Conservation (phyloP, 2,329 filamentous ascomycete species). For the Cladosporium sp. region DNA sequence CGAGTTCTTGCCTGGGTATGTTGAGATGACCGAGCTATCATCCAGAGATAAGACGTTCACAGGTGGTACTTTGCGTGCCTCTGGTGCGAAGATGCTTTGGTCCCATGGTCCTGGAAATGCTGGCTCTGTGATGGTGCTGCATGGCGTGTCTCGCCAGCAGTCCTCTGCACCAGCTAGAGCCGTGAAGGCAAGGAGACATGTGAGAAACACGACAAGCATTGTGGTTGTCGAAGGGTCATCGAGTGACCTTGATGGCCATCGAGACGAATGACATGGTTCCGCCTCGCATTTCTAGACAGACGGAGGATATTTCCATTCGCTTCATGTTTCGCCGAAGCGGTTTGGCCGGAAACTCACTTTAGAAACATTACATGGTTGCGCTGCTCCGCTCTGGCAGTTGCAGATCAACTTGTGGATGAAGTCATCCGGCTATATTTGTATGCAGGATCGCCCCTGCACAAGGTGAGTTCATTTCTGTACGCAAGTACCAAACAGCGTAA, state of each 20-base stretch:
- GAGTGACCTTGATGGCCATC: neutral
- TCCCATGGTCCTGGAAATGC: conserved; percentile 62
- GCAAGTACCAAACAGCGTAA: neutral
- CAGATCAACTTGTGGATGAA: neutral
- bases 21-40: conserved; percentile 35
- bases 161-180: conserved; percentile 20
- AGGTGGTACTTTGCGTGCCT: conserved; percentile 53
- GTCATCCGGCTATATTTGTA: neutral
- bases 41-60: conserved; percentile 43
- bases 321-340: neutral
- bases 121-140: conserved; percentile 50
- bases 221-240: neutral
- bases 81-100: conserved; percentile 57
- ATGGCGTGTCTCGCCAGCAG: conserved; percentile 60
- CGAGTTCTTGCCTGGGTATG: conserved; percentile 33
- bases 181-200: neutral
- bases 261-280: neutral
- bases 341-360: neutral
- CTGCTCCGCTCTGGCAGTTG: neutral
- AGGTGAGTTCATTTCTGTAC: neutral
- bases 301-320: neutral
- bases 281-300: neutral
- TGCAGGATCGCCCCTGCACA: too few relatives aligned
- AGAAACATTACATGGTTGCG: neutral
- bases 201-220: neutral